These are phyloP conservation scores for Xanthoceras sorbifolium DNA, from an alignment of 345 rosid species.

Conservation along the genomic window DNA sequence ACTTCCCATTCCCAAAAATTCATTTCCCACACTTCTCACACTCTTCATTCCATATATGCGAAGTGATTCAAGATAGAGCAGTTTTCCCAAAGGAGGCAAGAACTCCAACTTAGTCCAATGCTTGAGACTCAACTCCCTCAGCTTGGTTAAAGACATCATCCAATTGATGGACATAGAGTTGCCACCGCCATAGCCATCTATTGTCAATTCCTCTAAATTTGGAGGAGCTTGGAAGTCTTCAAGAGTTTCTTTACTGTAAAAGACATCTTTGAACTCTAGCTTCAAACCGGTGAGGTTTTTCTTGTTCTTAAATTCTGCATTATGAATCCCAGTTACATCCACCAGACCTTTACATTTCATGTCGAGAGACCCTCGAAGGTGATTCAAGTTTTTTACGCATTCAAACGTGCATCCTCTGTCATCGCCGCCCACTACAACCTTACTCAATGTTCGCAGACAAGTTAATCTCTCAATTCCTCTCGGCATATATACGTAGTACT, in stretches of 20 bases:
- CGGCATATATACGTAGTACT: too few relatives aligned
- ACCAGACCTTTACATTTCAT: neutral
- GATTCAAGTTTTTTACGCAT: neutral
- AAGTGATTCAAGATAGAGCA: neutral
- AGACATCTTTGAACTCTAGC: too few relatives aligned
- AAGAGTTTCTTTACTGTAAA: neutral
- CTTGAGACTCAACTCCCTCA: neutral
- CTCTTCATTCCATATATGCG: neutral
- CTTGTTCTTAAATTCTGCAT: neutral
- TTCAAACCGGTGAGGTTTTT: neutral
- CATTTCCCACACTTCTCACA: neutral
- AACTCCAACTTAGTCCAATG: neutral
- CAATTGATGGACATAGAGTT: neutral
- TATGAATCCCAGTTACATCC: neutral
- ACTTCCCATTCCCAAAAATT: conserved; percentile 1
- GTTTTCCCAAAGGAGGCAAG: neutral
- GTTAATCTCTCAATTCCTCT: too few relatives aligned
- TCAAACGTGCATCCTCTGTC: neutral
- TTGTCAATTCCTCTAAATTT: neutral
- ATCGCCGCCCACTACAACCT: neutral
- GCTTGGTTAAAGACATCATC: neutral
- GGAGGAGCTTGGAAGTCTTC: neutral
- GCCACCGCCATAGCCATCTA: neutral
- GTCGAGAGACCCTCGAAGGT: neutral
- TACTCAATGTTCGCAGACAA: conserved; percentile 1